Evolutionary conservation across 176 grass and related monocot species (phyloP).

Genomic region (Oryza meyeriana): DNA sequence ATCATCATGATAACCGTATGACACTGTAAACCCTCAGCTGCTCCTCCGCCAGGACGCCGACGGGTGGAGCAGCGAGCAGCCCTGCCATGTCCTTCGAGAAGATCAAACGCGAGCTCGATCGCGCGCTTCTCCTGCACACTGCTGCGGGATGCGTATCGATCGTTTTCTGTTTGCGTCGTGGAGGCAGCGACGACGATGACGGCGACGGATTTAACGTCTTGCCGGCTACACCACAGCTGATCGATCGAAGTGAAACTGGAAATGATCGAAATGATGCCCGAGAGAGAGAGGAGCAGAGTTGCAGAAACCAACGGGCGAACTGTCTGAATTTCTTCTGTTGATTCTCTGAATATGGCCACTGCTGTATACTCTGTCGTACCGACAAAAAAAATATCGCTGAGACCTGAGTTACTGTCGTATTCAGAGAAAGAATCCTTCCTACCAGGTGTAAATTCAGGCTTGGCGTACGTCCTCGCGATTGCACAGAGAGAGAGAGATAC

Average conservation of each 20-base stretch:
- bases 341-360: no score
- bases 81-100: neutral
- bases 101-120: neutral
- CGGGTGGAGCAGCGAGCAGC: no score
- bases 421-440: neutral
- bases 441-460: neutral
- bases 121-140: neutral
- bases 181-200: neutral
- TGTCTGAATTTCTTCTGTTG: neutral
- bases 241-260: neutral
- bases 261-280: neutral
- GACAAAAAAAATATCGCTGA: neutral
- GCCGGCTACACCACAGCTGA: neutral
- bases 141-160: neutral
- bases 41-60: no score
- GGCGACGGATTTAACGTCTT: neutral
- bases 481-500: no score
- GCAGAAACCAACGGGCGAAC: neutral
- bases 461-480: neutral
- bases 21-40: no score
- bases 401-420: neutral
- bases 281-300: neutral
- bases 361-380: neutral
- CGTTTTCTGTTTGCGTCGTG: conserved; percentile 29
- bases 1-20: no score